Evolutionary conservation across 495 filamentous ascomycete genomes (phyloP), one percentile per base, ranked within the genome.

Genomic region (Hypoxylon trugodes): DNA sequence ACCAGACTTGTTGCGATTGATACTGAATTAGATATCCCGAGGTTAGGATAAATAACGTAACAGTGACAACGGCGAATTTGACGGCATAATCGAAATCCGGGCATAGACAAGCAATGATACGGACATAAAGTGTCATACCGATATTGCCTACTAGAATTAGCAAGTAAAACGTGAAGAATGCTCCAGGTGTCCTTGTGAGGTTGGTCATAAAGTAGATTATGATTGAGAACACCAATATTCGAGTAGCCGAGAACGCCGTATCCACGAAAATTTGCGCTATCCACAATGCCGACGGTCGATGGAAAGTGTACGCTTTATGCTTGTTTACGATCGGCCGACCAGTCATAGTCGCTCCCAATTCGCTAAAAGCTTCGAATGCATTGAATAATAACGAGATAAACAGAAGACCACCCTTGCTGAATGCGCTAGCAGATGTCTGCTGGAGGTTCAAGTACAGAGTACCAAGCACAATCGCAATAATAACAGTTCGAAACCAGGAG

Each of bases 31-130:
- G 74, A 74, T 95, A 95, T 7, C 91, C 91, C 4, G 85, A 87
- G 0, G 91, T 94, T 32, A 91, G 70, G 26, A 96, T 86, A 69
- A 92, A 90, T 12, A 93, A 72, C 0, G 90, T 92, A 66, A 96
- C 90, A 21, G 89, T 84, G 1, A 89, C 79, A 5, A 87, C 84
- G 2, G 88, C 91, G 66, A 91, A 89, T 71, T 90, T 92, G 69
- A 92, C 89, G 6, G 91, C 91, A 43, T 90, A 92, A 66, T 95
- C 91, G 59, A 95, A 95, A 60, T 92, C 90, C 0, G 91, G 90
- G 54, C 89, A 90, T 9, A 95, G 51, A 66, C 89, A 93, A 15
- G 87, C 90, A 9, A 92, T 83, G 0, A 89, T 90, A 59, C 90
- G 77, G 82, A 93, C 93, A 68, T 90, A 88, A 5, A 93, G 79